Evolutionary conservation across 495 filamentous ascomycete genomes (phyloP), one percentile per base, ranked within the genome.

Genomic region (Antarctomyces pellizariae): DNA sequence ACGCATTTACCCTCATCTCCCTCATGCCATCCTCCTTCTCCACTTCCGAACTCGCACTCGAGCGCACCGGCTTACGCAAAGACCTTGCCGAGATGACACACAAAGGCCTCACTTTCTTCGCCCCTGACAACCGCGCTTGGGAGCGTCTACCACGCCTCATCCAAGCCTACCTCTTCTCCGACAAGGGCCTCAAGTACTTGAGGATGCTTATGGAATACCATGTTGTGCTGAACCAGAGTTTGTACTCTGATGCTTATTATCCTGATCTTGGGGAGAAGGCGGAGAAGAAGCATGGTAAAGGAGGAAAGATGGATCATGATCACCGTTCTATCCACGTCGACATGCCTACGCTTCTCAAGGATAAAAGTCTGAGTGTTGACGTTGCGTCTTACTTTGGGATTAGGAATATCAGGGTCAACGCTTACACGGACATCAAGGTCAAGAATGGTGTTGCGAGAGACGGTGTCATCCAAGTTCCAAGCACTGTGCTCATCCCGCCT

Each of bases 211-310:
- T 90, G 12, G 48, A 69, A 46, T 90, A 89, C 45, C 77, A 89
- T 41, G 46, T 83, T 35, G 71, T 80, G 1, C 54, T 55, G 4
- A 65, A 72, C 35, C 58, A 69, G 36, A 83, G 76, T 1, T 47
- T 93, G 2, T 91, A 90, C 46, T 73, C 71, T 11, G 83, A 91
- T 48, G 73, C 61, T 10, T 75, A 56, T 39, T 78, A 79, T 46
- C 54, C 57, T 7, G 37, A 34, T 2, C 14, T 14, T 4, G 26
- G 25, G 22, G 20, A 9, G 5, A 24, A 26, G 19, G 21, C 35
- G 7, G 33, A 29, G 2, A 36, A 22, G 21, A 36, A 24, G 16
- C 7, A 15, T 7, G n/a, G n/a, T n/a, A n/a, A n/a, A n/a, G n/a
- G n/a, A n/a, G n/a, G n/a, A n/a, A 25, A 17, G 26, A 21, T 9